Evolutionary conservation across 345 rosid genomes (phyloP).

Genomic region (Eucalyptus victrix): DNA sequence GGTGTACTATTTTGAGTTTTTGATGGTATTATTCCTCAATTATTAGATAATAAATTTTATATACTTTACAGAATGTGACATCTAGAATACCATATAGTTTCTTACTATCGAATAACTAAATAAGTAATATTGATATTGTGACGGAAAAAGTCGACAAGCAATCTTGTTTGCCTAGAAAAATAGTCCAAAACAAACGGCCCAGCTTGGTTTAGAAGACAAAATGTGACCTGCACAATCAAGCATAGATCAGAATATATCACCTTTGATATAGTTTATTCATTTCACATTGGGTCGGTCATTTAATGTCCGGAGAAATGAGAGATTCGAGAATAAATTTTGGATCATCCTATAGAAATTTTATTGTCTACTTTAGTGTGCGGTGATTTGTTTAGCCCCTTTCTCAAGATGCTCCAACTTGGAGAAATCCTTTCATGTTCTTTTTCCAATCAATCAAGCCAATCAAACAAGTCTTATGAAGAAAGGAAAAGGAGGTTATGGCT

Average conservation of each 20-base stretch:
- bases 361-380: background rate
- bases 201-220: background rate
- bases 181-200: background rate
- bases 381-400: background rate
- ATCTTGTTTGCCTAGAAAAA: background rate
- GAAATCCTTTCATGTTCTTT: background rate
- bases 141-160: background rate
- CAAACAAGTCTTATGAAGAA: background rate
- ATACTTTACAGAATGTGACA: background rate
- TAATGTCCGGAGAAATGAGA: background rate
- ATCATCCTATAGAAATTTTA: background rate
- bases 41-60: background rate
- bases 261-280: background rate
- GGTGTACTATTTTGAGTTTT: background rate
- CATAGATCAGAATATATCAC: background rate
- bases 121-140: background rate
- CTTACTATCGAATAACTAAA: background rate
- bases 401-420: background rate
- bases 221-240: background rate
- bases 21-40: background rate
- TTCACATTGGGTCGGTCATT: background rate
- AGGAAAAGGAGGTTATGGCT: background rate
- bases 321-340: background rate
- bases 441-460: background rate
- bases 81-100: background rate